These are phyloP conservation scores for Ophiognomonia clavigignenti-juglandacearum DNA, from an alignment of 2,329 filamentous ascomycete genomes.

Conservation along the genomic window DNA sequence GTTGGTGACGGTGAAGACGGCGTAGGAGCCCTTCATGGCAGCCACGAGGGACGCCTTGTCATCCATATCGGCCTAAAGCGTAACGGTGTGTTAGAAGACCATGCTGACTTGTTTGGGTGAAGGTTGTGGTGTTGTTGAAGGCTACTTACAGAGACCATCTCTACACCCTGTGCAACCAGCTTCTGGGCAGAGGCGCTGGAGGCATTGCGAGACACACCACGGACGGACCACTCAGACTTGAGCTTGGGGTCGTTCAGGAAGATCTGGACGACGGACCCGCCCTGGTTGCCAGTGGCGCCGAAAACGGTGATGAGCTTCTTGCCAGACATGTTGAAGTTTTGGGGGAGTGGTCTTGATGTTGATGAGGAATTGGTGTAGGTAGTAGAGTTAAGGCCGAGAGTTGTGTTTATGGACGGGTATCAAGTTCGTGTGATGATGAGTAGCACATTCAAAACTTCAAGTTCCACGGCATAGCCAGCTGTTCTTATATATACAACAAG, in stretches of 20 bases:
- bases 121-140: background rate
- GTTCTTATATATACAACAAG: too few relatives aligned
- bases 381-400: too few relatives aligned
- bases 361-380: too few relatives aligned
- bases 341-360: background rate
- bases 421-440: too few relatives aligned
- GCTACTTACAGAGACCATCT: constrained; percentile 40
- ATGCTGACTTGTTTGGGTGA: background rate
- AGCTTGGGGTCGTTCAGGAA: constrained; percentile 35
- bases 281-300: constrained; percentile 57
- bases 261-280: constrained; percentile 46
- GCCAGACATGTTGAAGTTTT: constrained; percentile 5
- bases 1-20: constrained; percentile 50
- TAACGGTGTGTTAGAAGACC: background rate
- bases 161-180: constrained; percentile 40
- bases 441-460: too few relatives aligned
- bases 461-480: too few relatives aligned
- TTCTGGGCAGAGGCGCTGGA: constrained; percentile 37
- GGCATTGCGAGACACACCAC: constrained; percentile 50
- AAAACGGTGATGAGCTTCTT: constrained; percentile 49
- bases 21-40: constrained; percentile 40
- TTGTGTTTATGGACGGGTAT: too few relatives aligned
- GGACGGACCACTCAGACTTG: constrained; percentile 43
- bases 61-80: constrained; percentile 47
- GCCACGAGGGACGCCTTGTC: constrained; percentile 37